These are phyloP conservation scores for Acer campestre DNA, from an alignment of 345 rosid genomes.

Conservation along the genomic window DNA sequence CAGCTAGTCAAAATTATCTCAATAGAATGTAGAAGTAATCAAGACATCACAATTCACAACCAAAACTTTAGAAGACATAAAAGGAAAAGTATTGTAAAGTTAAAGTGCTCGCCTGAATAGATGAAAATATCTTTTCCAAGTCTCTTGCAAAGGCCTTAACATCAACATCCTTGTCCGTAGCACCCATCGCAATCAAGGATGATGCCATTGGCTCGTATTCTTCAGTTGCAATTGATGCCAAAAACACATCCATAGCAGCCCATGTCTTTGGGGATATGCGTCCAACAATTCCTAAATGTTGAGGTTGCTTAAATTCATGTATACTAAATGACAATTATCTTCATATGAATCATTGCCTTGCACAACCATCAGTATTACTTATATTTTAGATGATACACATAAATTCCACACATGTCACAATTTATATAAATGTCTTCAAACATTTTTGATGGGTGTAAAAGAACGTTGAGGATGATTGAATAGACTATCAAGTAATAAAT, in stretches of 20 bases:
- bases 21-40: neutral
- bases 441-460: no score
- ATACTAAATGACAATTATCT: neutral
- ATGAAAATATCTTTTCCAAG: slow-evolving; percentile 86
- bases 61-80: neutral
- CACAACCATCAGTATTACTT: no score
- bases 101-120: slow-evolving; percentile 62
- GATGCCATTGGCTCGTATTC: slow-evolving; percentile 94
- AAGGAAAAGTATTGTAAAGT: slow-evolving; percentile 7
- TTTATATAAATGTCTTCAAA: no score
- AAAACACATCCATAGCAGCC: slow-evolving; percentile 92
- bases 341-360: no score
- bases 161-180: slow-evolving; percentile 84
- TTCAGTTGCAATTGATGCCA: slow-evolving; percentile 76
- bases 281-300: slow-evolving; percentile 81
- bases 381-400: no score
- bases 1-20: neutral
- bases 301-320: neutral
- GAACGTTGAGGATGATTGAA: no score
- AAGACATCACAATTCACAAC: neutral
- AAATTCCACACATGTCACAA: no score
- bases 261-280: slow-evolving; percentile 97
- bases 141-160: slow-evolving; percentile 83
- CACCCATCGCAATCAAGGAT: slow-evolving; percentile 95
- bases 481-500: neutral